Evolutionary conservation across 495 filamentous ascomycete genomes (phyloP).

Genomic region (Symbiotaphrina buchneri): DNA sequence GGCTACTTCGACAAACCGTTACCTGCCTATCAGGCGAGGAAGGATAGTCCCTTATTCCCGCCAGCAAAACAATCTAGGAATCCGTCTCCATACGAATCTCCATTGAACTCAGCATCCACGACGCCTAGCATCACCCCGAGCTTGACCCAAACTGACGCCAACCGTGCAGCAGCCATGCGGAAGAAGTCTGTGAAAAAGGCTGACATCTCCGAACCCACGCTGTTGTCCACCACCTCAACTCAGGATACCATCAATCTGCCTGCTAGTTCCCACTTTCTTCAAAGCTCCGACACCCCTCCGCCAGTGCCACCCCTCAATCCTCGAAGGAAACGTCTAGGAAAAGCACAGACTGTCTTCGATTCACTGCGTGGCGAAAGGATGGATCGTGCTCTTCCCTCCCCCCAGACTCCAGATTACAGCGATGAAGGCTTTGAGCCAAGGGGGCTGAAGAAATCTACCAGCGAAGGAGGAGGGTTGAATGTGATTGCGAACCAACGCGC

Average conservation of each 20-base stretch:
- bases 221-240: slow-evolving; percentile 55
- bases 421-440: slow-evolving; percentile 15
- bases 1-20: no score
- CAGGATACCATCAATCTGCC: slow-evolving; percentile 16
- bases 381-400: slow-evolving; percentile 15
- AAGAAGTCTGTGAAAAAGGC: slow-evolving; percentile 51
- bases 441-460: slow-evolving; percentile 29
- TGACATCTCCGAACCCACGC: slow-evolving; percentile 65
- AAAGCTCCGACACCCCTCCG: slow-evolving; percentile 5
- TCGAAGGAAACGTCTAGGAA: slow-evolving; percentile 7
- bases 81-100: slow-evolving; percentile 1
- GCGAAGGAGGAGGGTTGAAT: slow-evolving; percentile 21
- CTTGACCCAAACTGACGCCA: slow-evolving; percentile 7
- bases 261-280: neutral
- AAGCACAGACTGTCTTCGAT: slow-evolving; percentile 10
- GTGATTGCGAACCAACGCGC: slow-evolving; percentile 19
- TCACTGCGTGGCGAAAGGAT: slow-evolving; percentile 7
- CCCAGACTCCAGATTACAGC: slow-evolving; percentile 25
- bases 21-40: no score
- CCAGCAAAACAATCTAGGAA: no score
- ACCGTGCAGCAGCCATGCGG: slow-evolving; percentile 13
- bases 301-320: slow-evolving; percentile 11
- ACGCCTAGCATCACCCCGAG: slow-evolving; percentile 8
- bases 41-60: no score
- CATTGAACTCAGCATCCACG: slow-evolving; percentile 7